Conservation (phyloP, 139 green algal species). For the Asterochloris erici region DNA sequence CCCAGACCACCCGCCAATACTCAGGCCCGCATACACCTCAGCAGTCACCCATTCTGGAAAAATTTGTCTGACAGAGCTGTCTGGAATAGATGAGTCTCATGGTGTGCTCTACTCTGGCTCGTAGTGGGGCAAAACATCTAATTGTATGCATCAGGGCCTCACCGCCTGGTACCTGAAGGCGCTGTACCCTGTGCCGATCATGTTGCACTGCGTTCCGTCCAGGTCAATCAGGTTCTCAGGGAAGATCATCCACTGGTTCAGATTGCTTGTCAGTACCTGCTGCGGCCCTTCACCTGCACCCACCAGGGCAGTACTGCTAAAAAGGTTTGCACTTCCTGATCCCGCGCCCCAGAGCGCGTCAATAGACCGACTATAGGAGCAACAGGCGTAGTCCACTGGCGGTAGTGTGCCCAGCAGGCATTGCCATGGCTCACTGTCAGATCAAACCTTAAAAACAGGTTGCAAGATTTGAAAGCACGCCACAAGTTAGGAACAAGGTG, state of each 20-base stretch:
- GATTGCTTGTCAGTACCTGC: slow-evolving; percentile 35
- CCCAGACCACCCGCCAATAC: no score
- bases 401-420: no score
- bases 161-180: slow-evolving; percentile 62
- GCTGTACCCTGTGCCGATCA: slow-evolving; percentile 41
- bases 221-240: slow-evolving; percentile 28
- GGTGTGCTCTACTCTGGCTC: not conserved
- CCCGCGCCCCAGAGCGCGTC: not conserved
- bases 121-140: no score
- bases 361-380: no score
- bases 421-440: no score
- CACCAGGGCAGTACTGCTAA: not conserved
- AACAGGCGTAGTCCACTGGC: no score
- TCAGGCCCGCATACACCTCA: no score
- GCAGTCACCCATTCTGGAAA: not conserved
- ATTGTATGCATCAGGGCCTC: not conserved
- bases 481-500: no score
- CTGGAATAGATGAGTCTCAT: not conserved
- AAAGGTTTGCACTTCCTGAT: no score
- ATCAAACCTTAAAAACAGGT: no score
- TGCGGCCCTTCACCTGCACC: slow-evolving; percentile 20
- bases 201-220: slow-evolving; percentile 59
- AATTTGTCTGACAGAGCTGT: not conserved
- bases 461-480: no score
- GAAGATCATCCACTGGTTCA: slow-evolving; percentile 74